Evolutionary conservation across 768 basidiomycete genomes (phyloP).

Genomic region (Cyclocybe aegerita): DNA sequence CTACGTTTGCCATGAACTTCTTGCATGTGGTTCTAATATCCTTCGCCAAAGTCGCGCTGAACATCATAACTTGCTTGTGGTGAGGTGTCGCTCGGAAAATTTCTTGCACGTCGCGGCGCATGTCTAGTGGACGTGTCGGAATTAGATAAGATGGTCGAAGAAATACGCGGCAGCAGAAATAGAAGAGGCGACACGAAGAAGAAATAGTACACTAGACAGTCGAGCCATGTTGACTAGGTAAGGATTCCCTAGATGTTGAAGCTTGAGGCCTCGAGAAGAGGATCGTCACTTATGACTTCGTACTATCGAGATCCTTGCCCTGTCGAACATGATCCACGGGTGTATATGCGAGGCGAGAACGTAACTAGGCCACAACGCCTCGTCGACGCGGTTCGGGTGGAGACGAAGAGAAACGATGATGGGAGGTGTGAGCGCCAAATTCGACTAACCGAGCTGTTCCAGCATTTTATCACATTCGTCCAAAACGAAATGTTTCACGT

Average conservation of each 20-base stretch:
- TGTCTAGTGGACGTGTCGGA: conserved; percentile 84
- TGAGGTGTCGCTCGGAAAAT: conserved; percentile 98
- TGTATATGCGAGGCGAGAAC: conserved; percentile 8
- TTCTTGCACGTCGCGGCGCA: conserved; percentile 99
- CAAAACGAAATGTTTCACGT: conserved; percentile 98
- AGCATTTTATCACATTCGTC: conserved; percentile 99
- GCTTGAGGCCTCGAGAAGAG: conserved; percentile 14
- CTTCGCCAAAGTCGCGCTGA: conserved; percentile 96
- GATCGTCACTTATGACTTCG: conserved; percentile 11
- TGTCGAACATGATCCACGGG: conserved; percentile 16
- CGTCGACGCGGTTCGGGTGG: conserved; percentile 32
- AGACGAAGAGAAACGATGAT: conserved; percentile 49
- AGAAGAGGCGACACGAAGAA: conserved; percentile 38
- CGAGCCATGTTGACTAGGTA: conserved; percentile 19
- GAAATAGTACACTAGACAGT: conserved; percentile 22
- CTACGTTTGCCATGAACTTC: conserved; percentile 98
- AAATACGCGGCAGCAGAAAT: conserved; percentile 46
- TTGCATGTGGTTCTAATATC: conserved; percentile 98
- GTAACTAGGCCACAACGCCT: conserved; percentile 5
- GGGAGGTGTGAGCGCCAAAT: conserved; percentile 62
- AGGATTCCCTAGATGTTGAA: conserved; percentile 15
- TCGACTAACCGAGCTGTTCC: conserved; percentile 99
- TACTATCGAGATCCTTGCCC: conserved; percentile 12
- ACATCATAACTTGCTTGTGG: conserved; percentile 99
- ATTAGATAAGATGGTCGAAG: conserved; percentile 62